Conservation (phyloP, 2,329 filamentous ascomycete genomes). For the Ophiostoma populinum region DNA sequence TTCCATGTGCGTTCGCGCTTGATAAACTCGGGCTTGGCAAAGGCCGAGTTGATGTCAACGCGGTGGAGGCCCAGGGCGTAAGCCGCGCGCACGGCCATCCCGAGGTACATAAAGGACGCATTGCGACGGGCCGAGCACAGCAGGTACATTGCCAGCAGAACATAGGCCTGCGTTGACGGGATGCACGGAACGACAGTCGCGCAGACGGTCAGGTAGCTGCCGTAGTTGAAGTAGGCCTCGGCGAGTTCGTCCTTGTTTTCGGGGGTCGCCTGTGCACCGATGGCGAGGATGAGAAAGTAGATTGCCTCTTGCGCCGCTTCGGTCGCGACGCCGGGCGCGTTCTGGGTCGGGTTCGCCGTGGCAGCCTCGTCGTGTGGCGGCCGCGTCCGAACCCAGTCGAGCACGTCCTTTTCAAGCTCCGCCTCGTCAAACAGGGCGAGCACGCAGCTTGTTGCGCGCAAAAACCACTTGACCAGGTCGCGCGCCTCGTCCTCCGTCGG, state of each 20-base stretch:
- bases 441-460: constrained; percentile 14
- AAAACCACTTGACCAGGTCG: constrained; percentile 18
- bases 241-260: constrained; percentile 8
- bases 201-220: constrained; percentile 23
- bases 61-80: constrained; percentile 37
- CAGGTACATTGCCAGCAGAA: constrained; percentile 42
- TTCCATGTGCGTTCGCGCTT: constrained; percentile 19
- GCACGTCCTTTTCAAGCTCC: constrained; percentile 14
- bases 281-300: constrained; percentile 12
- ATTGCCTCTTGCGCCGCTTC: constrained; percentile 5
- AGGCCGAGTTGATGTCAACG: constrained; percentile 15
- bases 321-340: no score
- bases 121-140: constrained; percentile 40
- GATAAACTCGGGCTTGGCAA: constrained; percentile 13
- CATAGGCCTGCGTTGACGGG: constrained; percentile 31
- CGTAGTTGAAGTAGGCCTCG: constrained; percentile 11
- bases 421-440: constrained; percentile 18
- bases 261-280: constrained; percentile 12
- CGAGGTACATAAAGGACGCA: constrained; percentile 45
- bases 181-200: constrained; percentile 37
- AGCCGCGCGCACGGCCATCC: constrained; percentile 39
- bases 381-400: constrained; percentile 15
- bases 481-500: constrained; percentile 14
- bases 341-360: no score
- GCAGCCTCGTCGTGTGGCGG: constrained; percentile 5